Evolutionary conservation across 495 filamentous ascomycete species (phyloP), one percentile per base, ranked within the genome.

Genomic region (Xylaria sp.): DNA sequence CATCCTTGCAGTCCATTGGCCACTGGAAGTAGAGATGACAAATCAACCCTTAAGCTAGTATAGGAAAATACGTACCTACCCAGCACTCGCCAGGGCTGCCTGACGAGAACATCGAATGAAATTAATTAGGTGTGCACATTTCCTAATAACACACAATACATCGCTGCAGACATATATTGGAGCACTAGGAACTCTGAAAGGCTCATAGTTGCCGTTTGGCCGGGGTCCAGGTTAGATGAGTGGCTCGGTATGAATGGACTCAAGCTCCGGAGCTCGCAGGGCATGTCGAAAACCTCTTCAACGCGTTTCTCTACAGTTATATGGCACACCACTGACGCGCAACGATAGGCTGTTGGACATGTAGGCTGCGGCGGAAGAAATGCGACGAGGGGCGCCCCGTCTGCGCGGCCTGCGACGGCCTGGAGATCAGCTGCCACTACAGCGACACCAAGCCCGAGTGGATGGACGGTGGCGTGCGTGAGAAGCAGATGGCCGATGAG

Each of bases 401-500:
- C 7, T 84, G 81, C 71, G 71, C 72, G 6, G 48, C 53, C 15
- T 84, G 81, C 71, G 35, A 58, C 55, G 70, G 71, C 15, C 77
- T 83, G 26, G 65, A 69, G 65, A 80, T 82, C 62, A 73, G 71
- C 35, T 82, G 81, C 66, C 71, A 81, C 61, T 79, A 76, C 66
- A 68, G 68, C 52, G 61, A 71, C 24, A 65, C 76, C 33, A 84
- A 78, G 71, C 82, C 82, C 48, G 78, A 77, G 26, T 84, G 81
- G 82, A 82, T 83, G 81, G 82, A 84, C 71, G 81, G 80, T 37
- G 79, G 81, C 37, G 65, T 43, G 67, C 75, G 67, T 41, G 79
- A 84, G 70, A 73, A 78, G 71, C 74, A 79, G 67, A 81, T 80
- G 77, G 76, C 80, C 41, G 77, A 80, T 55, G 70, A 70, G 61